phyloP scores from a whole-genome alignment of 352 stramenopile species.

The Globisporangium spiculum region DNA sequence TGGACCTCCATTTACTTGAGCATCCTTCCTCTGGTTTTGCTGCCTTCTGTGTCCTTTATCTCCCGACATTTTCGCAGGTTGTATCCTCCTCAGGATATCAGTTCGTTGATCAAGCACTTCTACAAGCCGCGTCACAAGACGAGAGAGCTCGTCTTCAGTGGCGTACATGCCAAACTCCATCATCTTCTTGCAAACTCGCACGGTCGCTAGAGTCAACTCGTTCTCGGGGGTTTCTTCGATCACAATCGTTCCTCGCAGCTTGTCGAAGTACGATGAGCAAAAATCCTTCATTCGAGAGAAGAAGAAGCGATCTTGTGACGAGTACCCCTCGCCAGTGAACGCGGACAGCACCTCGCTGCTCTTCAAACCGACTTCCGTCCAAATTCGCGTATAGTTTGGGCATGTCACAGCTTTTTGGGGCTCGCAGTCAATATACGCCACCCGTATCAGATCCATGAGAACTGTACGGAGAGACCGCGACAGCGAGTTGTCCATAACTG shows the following conservation, averaged over 20 bases:
- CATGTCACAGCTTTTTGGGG: conserved; percentile 56
- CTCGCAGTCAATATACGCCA: conserved; percentile 70
- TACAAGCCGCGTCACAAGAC: conserved; percentile 25
- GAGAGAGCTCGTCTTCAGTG: conserved; percentile 37
- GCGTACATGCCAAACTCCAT: conserved; percentile 68
- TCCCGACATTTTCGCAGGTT: background rate
- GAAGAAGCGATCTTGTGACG: conserved; percentile 40
- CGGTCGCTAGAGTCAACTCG: conserved; percentile 50
- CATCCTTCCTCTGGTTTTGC: background rate
- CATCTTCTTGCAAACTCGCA: conserved; percentile 55
- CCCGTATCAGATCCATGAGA: conserved; percentile 61
- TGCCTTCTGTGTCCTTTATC: conserved; percentile 9
- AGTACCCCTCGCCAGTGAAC: conserved; percentile 32
- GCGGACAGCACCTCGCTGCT: conserved; percentile 27
- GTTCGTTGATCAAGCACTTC: conserved; percentile 47
- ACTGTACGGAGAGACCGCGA: conserved; percentile 59
- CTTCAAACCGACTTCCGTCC: conserved; percentile 45
- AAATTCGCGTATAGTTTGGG: conserved; percentile 69
- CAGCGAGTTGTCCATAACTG: conserved; percentile 42
- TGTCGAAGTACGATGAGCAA: conserved; percentile 43
- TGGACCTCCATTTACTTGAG: no score
- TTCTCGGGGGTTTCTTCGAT: conserved; percentile 63
- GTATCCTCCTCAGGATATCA: conserved; percentile 24
- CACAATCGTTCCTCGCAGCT: conserved; percentile 38
- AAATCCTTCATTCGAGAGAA: conserved; percentile 47